phyloP scores from a whole-genome alignment of 169 alveolate genomes.

The Plasmodium coatneyi region DNA sequence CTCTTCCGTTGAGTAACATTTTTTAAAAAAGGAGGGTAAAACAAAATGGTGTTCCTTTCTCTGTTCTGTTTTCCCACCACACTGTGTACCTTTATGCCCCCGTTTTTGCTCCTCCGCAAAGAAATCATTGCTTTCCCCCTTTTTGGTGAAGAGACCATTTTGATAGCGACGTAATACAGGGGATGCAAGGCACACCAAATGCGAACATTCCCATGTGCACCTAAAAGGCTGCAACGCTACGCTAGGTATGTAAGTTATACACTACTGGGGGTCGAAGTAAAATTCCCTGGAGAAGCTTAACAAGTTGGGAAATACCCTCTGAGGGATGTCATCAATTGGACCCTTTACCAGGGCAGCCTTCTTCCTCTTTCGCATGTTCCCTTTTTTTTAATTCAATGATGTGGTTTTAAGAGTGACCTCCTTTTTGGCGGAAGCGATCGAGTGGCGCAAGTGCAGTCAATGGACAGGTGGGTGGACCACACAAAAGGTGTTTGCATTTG shows the following conservation, averaged over 20 bases:
- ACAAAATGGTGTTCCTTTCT: constrained; percentile 1
- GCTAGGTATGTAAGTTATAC: background rate
- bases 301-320: background rate
- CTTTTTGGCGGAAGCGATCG: background rate
- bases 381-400: background rate
- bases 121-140: background rate
- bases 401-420: background rate
- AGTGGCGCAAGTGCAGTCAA: background rate
- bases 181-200: background rate
- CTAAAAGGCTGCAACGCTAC: background rate
- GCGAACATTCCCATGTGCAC: background rate
- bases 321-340: background rate
- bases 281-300: background rate
- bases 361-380: background rate
- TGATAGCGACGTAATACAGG: background rate
- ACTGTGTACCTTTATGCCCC: background rate
- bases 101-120: background rate
- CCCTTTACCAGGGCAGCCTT: background rate
- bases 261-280: background rate
- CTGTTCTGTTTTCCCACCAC: background rate
- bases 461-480: background rate
- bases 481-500: background rate
- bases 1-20: background rate
- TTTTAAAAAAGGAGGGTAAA: background rate
- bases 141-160: background rate